phyloP scores from a whole-genome alignment of 768 basidiomycete species.

The Amanita thiersii region DNA sequence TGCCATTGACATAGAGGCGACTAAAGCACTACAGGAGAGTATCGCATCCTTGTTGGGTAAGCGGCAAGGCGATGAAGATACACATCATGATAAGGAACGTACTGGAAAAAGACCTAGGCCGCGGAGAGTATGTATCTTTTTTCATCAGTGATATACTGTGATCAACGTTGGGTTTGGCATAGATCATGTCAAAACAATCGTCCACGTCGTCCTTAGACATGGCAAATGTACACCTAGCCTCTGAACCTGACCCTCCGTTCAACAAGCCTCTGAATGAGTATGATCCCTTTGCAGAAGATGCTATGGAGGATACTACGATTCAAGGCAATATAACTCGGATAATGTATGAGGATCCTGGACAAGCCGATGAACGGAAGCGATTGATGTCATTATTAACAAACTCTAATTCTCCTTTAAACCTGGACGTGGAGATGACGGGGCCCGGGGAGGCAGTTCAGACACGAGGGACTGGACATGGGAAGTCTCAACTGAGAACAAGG shows the following conservation, averaged over 20 bases:
- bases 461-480: too few species aligned
- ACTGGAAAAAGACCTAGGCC: conserved; percentile 31
- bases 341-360: conserved; percentile 61
- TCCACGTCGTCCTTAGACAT: conserved; percentile 21
- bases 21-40: conserved; percentile 57
- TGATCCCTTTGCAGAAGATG: too few species aligned
- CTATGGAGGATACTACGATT: conserved; percentile 15
- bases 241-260: conserved; percentile 13
- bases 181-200: conserved; percentile 31
- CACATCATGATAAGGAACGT: conserved; percentile 12
- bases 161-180: conserved; percentile 2
- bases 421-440: not conserved
- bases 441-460: too few species aligned
- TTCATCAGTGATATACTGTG: not conserved
- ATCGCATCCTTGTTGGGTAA: conserved; percentile 67
- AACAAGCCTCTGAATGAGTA: conserved; percentile 6
- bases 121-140: conserved; percentile 14
- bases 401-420: not conserved
- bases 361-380: conserved; percentile 48
- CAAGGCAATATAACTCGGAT: conserved; percentile 47
- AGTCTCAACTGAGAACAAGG: too few species aligned
- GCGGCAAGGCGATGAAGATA: conserved; percentile 37
- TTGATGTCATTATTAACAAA: conserved; percentile 47
- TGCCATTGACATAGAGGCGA: conserved; percentile 29
- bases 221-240: conserved; percentile 11